Base-by-base conservation (phyloP, 768 basidiomycete species). In the Lactarius psammicola region DNA sequence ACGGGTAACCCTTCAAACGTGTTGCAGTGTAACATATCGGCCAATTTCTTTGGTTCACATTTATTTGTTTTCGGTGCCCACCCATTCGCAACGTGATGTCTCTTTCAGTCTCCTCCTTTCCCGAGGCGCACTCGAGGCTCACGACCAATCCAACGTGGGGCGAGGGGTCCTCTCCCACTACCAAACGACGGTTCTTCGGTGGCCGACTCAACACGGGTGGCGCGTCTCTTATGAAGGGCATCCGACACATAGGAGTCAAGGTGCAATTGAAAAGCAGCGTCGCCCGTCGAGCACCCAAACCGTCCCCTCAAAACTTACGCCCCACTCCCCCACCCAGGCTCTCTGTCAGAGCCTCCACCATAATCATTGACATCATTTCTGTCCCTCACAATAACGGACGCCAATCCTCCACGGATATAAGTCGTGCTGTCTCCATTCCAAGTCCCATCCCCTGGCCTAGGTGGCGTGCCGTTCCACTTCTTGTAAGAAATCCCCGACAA, bases 21-120 rank as follows among this genome's bases (percentile, higher is more conserved):
- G 42, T 44, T 20, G 20, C 42, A 20, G 42, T n/a, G 20, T n/a
- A 44, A 23, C 15, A 40, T n/a, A n/a, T n/a, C n/a, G n/a, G n/a
- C 17, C 36, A 20, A 34, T 51, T 58, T 28, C 33, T 30, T 1
- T 40, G 11, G 46, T 49, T 23, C 46, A 40, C 34, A 51, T 40
- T 23, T 33, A 36, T 17, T 42, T 11, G 11, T 34, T 33, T 8
- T 30, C 59, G 18, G 61, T 26, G 4, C 34, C 26, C 6, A 38
- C 3, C 10, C 17, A 13, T 20, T 31, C 51, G 26, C 20, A 53
- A 46, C 9, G 7, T 30, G 23, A 70, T 69, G 69, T 40, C 68
- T 18, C 69, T 69, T 56, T 62, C 67, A 20, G 68, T 69, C 64
- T 69, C 68, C 23, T 70, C 69, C 3, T 70, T 70, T 59, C 69